Percentiles rank a stretch among this genome's conserved stretches.
These are phyloP conservation scores for Dactylorhiza incarnata DNA, from an alignment of 106 monocot species.

Conservation along the genomic window DNA sequence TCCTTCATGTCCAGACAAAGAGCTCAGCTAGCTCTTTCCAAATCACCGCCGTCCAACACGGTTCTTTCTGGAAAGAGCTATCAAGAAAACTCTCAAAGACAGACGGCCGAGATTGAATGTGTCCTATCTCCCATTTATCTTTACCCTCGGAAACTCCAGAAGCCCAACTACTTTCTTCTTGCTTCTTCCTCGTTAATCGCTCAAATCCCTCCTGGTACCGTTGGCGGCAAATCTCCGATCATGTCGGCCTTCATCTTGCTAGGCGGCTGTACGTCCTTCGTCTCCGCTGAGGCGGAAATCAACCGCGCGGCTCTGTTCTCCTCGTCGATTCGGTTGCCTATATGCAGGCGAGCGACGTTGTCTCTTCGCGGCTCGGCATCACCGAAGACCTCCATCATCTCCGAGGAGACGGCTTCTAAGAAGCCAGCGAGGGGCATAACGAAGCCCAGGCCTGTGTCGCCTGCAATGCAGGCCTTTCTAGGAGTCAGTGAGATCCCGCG, in stretches of 20 bases:
- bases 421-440: slow-evolving; percentile 39
- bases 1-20: too few relatives aligned
- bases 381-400: slow-evolving; percentile 1
- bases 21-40: too few relatives aligned
- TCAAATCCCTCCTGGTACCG: not conserved
- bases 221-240: slow-evolving; percentile 1
- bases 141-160: too few relatives aligned
- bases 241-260: not conserved
- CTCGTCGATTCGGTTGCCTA: not conserved
- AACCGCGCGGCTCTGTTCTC: not conserved
- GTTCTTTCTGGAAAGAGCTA: too few relatives aligned
- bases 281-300: not conserved
- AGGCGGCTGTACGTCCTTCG: not conserved
- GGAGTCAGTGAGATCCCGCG: slow-evolving; percentile 43
- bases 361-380: slow-evolving; percentile 9
- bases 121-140: too few relatives aligned
- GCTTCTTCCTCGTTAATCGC: too few relatives aligned
- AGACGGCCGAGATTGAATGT: too few relatives aligned
- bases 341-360: not conserved
- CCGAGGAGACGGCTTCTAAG: slow-evolving; percentile 23
- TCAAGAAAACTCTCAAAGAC: too few relatives aligned
- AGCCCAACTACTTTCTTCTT: too few relatives aligned
- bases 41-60: too few relatives aligned
- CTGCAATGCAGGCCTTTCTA: slow-evolving; percentile 36
- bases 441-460: slow-evolving; percentile 40